Percentiles rank a stretch among this genome's conserved stretches.
Evolutionary conservation across 163 green algal genomes (phyloP).

Genomic region (Scenedesmus sp.): DNA sequence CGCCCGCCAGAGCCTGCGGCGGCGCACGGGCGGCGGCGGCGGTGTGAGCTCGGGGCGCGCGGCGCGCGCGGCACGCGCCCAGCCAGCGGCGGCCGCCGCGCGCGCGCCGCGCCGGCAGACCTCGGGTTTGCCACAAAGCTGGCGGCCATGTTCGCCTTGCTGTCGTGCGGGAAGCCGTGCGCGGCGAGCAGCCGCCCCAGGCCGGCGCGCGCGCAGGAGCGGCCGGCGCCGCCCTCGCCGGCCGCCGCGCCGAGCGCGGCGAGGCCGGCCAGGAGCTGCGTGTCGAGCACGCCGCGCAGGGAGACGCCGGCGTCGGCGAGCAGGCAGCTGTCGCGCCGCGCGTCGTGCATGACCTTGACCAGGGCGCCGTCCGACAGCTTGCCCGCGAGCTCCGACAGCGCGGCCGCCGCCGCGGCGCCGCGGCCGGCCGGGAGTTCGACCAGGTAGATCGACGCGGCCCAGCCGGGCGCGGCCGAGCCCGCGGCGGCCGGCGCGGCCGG

Average conservation of each 20-base stretch:
- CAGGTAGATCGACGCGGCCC: not conserved
- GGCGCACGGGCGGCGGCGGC: not conserved
- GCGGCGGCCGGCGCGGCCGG: not conserved
- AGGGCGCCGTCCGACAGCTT: not conserved
- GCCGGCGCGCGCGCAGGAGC: too few species aligned
- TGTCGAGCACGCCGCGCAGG: conserved; percentile 4
- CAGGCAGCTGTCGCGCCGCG: conserved; percentile 8
- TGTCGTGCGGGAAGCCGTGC: too few species aligned
- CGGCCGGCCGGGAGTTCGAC: not conserved
- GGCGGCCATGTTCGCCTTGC: not conserved
- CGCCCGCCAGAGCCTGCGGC: conserved; percentile 44
- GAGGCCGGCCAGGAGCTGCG: conserved; percentile 27
- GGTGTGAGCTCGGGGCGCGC: not conserved
- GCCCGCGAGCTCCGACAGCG: not conserved
- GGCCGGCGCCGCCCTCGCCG: too few species aligned
- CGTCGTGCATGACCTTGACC: conserved; percentile 18
- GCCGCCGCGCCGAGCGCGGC: not conserved
- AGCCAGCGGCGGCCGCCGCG: not conserved
- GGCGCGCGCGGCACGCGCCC: not conserved
- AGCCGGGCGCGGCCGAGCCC: not conserved
- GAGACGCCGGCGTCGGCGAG: conserved; percentile 6
- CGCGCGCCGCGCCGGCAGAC: not conserved
- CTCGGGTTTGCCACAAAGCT: not conserved
- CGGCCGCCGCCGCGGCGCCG: conserved; percentile 9
- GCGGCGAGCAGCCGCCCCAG: too few species aligned